Evolutionary conservation across 257 asterid genomes (phyloP).

Genomic region (Mentha longifolia): DNA sequence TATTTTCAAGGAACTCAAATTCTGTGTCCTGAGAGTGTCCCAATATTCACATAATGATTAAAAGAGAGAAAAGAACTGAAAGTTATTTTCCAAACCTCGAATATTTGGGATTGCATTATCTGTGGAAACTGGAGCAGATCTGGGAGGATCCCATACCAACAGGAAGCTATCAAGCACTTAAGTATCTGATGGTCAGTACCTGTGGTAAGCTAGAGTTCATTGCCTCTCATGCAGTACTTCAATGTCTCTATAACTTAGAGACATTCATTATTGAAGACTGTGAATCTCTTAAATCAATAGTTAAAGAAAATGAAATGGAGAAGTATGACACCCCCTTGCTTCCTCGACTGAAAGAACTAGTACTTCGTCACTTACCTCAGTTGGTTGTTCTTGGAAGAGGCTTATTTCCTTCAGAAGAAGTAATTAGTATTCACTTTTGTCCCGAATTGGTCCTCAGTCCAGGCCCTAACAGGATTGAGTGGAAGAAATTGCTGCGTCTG

Average conservation of each 20-base stretch:
- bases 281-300: no score
- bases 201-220: constrained; percentile 9
- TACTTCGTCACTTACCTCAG: constrained; percentile 29
- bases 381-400: constrained; percentile 22
- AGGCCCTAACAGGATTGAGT: neutral
- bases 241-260: no score
- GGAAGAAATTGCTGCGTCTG: neutral
- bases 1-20: constrained; percentile 11
- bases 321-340: neutral
- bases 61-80: neutral
- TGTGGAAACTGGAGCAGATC: constrained; percentile 27
- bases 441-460: constrained; percentile 7
- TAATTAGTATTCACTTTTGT: neutral
- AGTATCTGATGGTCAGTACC: constrained; percentile 6
- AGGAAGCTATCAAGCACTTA: constrained; percentile 26
- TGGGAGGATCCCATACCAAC: constrained; percentile 14
- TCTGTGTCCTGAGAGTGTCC: constrained; percentile 38
- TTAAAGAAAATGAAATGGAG: neutral
- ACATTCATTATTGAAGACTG: no score
- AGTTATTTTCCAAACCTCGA: constrained; percentile 28
- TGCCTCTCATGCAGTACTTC: no score
- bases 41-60: neutral
- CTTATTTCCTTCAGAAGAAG: neutral
- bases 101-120: constrained; percentile 31
- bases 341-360: constrained; percentile 15